Conservation (phyloP, 176 grass and related monocot genomes). For the Oropetium thomaeum region DNA sequence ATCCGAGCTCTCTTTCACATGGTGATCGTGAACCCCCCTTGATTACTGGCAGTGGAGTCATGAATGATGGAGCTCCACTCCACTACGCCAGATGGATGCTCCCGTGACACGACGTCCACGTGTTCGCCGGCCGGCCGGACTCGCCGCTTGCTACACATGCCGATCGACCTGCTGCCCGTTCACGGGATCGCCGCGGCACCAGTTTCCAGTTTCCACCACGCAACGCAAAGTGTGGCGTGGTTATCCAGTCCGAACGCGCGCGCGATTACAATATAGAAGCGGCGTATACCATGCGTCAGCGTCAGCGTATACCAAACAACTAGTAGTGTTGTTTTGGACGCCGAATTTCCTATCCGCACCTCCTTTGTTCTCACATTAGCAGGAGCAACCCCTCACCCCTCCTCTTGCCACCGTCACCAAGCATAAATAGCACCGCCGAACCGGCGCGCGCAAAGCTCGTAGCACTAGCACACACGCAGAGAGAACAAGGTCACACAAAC, state of each 20-base stretch:
- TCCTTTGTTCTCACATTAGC: not conserved
- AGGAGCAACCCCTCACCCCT: not conserved
- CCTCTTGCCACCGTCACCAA: not conserved
- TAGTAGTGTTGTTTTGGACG: not conserved
- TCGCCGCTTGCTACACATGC: not conserved
- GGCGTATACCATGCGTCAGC: not conserved
- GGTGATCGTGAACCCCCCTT: too few relatives aligned
- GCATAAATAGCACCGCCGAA: conserved; percentile 4
- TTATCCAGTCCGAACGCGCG: not conserved
- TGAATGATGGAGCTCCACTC: not conserved
- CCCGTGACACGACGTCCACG: not conserved
- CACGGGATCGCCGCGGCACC: not conserved
- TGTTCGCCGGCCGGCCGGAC: not conserved
- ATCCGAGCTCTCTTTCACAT: too few relatives aligned
- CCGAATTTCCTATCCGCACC: not conserved
- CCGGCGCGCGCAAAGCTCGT: not conserved
- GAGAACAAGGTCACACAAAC: not conserved
- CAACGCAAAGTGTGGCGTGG: too few relatives aligned
- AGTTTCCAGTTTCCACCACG: not conserved
- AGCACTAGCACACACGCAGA: not conserved
- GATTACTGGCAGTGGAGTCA: too few relatives aligned
- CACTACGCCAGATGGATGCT: not conserved
- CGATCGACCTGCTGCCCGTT: too few relatives aligned
- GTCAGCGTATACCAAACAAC: too few relatives aligned
- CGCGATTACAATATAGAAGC: not conserved